Conservation (phyloP, 1,139 yeast species). For the Saccharomyces hybrid region DNA sequence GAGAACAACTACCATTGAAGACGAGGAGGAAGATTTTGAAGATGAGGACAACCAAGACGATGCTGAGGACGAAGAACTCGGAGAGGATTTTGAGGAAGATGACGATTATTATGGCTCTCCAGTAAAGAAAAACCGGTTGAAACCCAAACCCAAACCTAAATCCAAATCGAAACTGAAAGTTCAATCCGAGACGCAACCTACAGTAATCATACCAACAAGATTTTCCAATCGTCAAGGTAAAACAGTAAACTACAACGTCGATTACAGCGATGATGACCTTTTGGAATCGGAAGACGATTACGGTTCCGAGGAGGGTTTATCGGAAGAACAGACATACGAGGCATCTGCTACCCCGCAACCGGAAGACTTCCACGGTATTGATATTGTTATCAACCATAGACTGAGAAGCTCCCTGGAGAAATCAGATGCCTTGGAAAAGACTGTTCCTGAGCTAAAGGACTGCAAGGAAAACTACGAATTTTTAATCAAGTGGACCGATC, state of each 20-base stretch:
- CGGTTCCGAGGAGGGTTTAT: constrained; percentile 11
- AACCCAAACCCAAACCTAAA: constrained; percentile 8
- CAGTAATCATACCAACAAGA: constrained; percentile 38
- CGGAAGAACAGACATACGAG: constrained; percentile 21
- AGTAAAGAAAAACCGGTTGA: constrained; percentile 16
- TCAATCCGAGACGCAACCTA: constrained; percentile 9
- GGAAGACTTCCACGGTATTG: constrained; percentile 32
- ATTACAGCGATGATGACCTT: constrained; percentile 52
- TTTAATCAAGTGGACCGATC: constrained; percentile 77
- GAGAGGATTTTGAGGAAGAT: constrained; percentile 26
- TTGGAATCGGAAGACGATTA: constrained; percentile 48
- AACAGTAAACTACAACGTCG: constrained; percentile 69
- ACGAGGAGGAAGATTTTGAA: constrained; percentile 19
- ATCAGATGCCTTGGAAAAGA: constrained; percentile 29
- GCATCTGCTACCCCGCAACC: constrained; percentile 28
- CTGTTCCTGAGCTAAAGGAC: constrained; percentile 37
- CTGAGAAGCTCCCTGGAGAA: constrained; percentile 23
- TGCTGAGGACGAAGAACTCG: constrained; percentile 31
- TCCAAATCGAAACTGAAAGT: background rate
- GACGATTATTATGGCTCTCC: constrained; percentile 32
- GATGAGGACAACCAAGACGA: constrained; percentile 22
- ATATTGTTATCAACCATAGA: constrained; percentile 35
- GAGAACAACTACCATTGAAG: constrained; percentile 23
- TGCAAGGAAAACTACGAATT: constrained; percentile 56
- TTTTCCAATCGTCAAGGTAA: constrained; percentile 70